Percentiles rank a stretch among this genome's conserved stretches.
These are phyloP conservation scores for Fonsecaea erecta DNA, from an alignment of 2,329 filamentous ascomycete species.

Conservation along the genomic window DNA sequence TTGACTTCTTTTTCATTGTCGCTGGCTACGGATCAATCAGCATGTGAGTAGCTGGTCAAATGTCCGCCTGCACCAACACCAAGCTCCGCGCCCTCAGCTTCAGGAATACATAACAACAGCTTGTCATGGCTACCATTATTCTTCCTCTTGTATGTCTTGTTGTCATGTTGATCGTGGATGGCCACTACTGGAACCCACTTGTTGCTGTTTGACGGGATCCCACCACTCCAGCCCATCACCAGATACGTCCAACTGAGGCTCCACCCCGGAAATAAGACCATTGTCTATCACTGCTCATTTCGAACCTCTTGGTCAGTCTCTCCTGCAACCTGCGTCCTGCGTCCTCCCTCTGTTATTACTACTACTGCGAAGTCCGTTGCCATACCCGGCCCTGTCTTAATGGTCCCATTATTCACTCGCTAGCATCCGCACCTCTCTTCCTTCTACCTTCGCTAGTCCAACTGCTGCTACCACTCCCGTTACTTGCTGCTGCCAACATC, in stretches of 20 bases:
- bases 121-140: too few relatives aligned
- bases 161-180: neutral
- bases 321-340: conserved; percentile 8
- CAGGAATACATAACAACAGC: too few relatives aligned
- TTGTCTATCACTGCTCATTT: conserved; percentile 17
- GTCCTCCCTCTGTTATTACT: too few relatives aligned
- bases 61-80: too few relatives aligned
- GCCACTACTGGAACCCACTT: neutral
- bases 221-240: conserved; percentile 6
- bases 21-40: conserved; percentile 10
- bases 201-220: neutral
- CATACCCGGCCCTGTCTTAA: conserved; percentile 1
- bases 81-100: too few relatives aligned
- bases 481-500: conserved; percentile 14
- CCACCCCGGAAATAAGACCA: conserved; percentile 19
- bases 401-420: conserved; percentile 7
- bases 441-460: conserved; percentile 5
- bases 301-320: conserved; percentile 10
- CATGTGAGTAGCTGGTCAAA: neutral
- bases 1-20: neutral
- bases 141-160: too few relatives aligned
- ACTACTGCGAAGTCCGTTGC: neutral
- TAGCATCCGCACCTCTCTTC: conserved; percentile 13
- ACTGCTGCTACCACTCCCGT: too few relatives aligned
- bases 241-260: conserved; percentile 6